Evolutionary conservation across 1,284 basidiomycete species (phyloP).

Genomic region (Tylopilus sp.): DNA sequence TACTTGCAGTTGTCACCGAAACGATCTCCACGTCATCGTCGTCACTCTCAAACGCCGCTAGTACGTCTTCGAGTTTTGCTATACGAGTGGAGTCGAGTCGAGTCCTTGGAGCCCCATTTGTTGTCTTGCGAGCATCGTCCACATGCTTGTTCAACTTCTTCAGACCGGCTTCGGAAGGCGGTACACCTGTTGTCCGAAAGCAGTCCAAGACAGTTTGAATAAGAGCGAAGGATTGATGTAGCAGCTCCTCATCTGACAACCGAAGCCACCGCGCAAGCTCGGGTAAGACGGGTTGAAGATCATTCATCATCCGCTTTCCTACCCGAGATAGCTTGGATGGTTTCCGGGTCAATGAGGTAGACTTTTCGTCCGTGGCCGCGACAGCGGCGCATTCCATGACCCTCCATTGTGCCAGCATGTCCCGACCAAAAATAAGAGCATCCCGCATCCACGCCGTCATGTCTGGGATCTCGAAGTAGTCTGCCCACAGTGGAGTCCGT

Average conservation of each 20-base stretch:
- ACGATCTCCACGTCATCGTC: constrained; percentile 50
- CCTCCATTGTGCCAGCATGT: constrained; percentile 76
- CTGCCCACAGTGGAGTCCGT: constrained; percentile 78
- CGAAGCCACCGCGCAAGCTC: constrained; percentile 85
- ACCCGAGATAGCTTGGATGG: constrained; percentile 43
- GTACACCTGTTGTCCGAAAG: constrained; percentile 54
- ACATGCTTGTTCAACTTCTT: constrained; percentile 58
- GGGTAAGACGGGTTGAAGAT: constrained; percentile 73
- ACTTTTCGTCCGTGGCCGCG: constrained; percentile 30
- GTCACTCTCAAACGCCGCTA: constrained; percentile 52
- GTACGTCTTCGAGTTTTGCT: constrained; percentile 52
- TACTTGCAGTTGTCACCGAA: constrained; percentile 22
- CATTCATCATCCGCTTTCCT: constrained; percentile 71
- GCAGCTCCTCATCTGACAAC: constrained; percentile 82
- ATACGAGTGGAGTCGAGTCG: constrained; percentile 58
- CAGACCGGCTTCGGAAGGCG: constrained; percentile 49
- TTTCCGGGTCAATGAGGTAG: constrained; percentile 27
- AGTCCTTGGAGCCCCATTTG: constrained; percentile 42
- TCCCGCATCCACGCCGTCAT: constrained; percentile 98
- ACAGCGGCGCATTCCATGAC: constrained; percentile 71
- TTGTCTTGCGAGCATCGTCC: constrained; percentile 50
- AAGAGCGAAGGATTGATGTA: constrained; percentile 84
- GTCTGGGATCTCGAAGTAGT: constrained; percentile 70
- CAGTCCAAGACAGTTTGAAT: constrained; percentile 73
- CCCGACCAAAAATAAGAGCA: constrained; percentile 85